phyloP scores from a whole-genome alignment of 768 basidiomycete genomes.

The Chiua virens region DNA sequence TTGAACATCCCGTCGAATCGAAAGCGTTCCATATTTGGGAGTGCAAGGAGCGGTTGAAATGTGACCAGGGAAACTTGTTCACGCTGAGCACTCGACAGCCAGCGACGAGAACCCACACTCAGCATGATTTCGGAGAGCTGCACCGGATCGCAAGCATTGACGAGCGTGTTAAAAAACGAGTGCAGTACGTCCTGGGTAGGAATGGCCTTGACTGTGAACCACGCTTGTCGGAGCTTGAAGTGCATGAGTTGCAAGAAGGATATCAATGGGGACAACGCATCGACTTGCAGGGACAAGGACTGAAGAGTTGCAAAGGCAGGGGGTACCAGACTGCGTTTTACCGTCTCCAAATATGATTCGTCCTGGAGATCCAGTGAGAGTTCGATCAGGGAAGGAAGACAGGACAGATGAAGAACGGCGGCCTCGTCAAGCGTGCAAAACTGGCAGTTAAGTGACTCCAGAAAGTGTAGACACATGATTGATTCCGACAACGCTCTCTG shows the following conservation, averaged over 20 bases:
- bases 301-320: constrained; percentile 17
- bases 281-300: constrained; percentile 8
- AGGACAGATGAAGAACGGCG: constrained; percentile 19
- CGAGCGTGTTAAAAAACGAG: constrained; percentile 20
- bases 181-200: constrained; percentile 19
- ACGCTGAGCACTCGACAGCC: not conserved
- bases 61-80: constrained; percentile 11
- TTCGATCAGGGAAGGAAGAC: constrained; percentile 12
- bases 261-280: constrained; percentile 16
- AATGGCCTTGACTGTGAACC: constrained; percentile 9
- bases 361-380: constrained; percentile 18
- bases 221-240: constrained; percentile 11
- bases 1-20: constrained; percentile 22
- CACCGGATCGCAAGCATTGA: constrained; percentile 10
- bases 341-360: constrained; percentile 15
- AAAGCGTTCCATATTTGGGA: constrained; percentile 11
- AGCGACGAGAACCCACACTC: not conserved
- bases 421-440: constrained; percentile 16
- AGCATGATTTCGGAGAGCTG: constrained; percentile 8
- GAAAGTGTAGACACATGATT: constrained; percentile 12
- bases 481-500: not conserved
- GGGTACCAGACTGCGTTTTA: constrained; percentile 7
- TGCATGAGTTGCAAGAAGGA: constrained; percentile 18
- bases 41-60: constrained; percentile 15
- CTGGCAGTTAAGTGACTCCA: constrained; percentile 14